A percentile compares a stretch with the other conserved stretches of the same genome.
Evolutionary conservation across 169 alveolate species (phyloP).

Genomic region (Plasmodium chabaudi): DNA sequence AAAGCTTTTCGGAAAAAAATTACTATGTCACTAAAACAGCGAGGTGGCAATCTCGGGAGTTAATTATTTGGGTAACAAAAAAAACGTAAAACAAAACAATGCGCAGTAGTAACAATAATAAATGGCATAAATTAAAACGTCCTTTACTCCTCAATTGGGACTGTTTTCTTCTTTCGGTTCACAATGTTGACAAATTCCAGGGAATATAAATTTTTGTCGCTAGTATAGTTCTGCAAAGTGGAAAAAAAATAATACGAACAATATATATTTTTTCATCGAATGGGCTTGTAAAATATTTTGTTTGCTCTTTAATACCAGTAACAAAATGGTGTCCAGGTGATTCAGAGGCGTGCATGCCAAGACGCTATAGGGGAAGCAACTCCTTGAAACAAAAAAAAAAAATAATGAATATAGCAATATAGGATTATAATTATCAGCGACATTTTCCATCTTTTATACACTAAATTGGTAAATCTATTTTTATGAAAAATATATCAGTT

Average conservation of each 20-base stretch:
- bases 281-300: not conserved
- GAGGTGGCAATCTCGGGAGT: not conserved
- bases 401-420: not conserved
- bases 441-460: too few relatives aligned
- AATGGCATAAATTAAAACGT: not conserved
- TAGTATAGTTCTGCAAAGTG: constrained; percentile 9
- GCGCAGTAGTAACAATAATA: not conserved
- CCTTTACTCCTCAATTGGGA: constrained; percentile 10
- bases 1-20: constrained; percentile 19
- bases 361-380: constrained; percentile 6
- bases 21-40: constrained; percentile 19
- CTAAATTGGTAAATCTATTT: too few relatives aligned
- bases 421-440: not conserved
- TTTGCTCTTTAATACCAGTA: constrained; percentile 9
- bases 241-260: not conserved
- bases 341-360: constrained; percentile 52
- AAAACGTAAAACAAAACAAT: not conserved
- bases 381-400: constrained; percentile 3
- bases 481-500: too few relatives aligned
- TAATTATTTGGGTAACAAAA: not conserved
- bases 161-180: constrained; percentile 17
- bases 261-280: not conserved
- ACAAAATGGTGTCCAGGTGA: constrained; percentile 58
- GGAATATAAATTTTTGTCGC: constrained; percentile 14
- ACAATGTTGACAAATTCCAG: constrained; percentile 56